Evolutionary conservation across 352 stramenopile species (phyloP).

Genomic region (Phytophthora lateralis): DNA sequence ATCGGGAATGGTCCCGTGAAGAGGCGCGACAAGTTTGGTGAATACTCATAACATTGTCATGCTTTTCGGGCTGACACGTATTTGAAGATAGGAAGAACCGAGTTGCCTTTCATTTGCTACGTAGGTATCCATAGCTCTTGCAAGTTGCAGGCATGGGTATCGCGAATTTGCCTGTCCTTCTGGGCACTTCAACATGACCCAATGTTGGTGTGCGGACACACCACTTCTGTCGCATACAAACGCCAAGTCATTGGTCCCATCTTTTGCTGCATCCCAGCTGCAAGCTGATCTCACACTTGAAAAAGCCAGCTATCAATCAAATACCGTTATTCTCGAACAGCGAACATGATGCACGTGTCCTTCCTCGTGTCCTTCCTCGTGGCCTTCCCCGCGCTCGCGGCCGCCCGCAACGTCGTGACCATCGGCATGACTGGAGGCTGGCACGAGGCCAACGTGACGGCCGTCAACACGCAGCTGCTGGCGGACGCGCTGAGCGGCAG

Average conservation of each 20-base stretch:
- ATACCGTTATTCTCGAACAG: background rate
- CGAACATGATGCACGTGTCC: constrained; percentile 16
- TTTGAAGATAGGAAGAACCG: no score
- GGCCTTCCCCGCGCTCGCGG: constrained; percentile 18
- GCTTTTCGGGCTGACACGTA: no score
- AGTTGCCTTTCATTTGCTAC: no score
- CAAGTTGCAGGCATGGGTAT: no score
- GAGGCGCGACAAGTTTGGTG: constrained; percentile 1
- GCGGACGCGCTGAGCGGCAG: constrained; percentile 29
- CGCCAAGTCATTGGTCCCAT: constrained; percentile 3
- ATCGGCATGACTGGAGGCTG: constrained; percentile 35
- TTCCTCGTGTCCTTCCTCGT: constrained; percentile 23
- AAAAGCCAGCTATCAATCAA: constrained; percentile 30
- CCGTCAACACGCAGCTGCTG: constrained; percentile 35
- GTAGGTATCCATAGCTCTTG: no score
- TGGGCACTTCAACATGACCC: constrained; percentile 2
- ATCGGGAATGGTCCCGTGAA: constrained; percentile 13
- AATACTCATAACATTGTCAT: background rate
- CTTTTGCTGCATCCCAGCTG: constrained; percentile 8
- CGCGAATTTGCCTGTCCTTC: no score
- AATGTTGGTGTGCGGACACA: constrained; percentile 9
- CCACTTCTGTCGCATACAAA: constrained; percentile 1
- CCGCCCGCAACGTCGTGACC: constrained; percentile 24
- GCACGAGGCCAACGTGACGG: constrained; percentile 29
- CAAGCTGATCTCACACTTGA: constrained; percentile 17